Conservation (phyloP, 805 yeast genomes). For the Hanseniaspora vineae region DNA sequence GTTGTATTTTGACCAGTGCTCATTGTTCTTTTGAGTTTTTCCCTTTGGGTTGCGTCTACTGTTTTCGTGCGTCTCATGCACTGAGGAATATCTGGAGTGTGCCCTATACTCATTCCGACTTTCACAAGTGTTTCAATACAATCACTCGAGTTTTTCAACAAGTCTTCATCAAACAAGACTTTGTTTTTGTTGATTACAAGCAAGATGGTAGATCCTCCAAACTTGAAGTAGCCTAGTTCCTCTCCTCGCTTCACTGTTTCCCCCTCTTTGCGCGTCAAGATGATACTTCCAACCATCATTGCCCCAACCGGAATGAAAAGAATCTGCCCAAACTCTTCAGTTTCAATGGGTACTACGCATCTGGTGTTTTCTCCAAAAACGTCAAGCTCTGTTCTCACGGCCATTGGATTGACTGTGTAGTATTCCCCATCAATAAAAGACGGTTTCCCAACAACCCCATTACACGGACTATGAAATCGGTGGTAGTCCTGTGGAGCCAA, state of each 20-base stretch:
- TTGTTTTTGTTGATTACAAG: slow-evolving; percentile 41
- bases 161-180: slow-evolving; percentile 60
- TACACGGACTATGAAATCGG: slow-evolving; percentile 80
- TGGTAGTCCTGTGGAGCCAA: slow-evolving; percentile 97
- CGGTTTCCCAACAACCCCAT: slow-evolving; percentile 57
- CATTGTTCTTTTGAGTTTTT: slow-evolving; percentile 18
- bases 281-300: slow-evolving; percentile 95
- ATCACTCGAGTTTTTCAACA: slow-evolving; percentile 50
- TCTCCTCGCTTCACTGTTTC: slow-evolving; percentile 52
- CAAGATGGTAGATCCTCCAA: slow-evolving; percentile 87
- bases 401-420: slow-evolving; percentile 97
- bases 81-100: slow-evolving; percentile 38
- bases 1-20: slow-evolving; percentile 8
- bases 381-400: slow-evolving; percentile 73
- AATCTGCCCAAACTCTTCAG: slow-evolving; percentile 66
- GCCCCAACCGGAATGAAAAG: slow-evolving; percentile 84
- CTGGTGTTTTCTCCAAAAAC: slow-evolving; percentile 89
- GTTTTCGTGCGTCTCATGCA: slow-evolving; percentile 33
- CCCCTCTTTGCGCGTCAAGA: slow-evolving; percentile 54
- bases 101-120: slow-evolving; percentile 91
- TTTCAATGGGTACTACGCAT: slow-evolving; percentile 61
- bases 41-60: slow-evolving; percentile 14
- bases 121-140: slow-evolving; percentile 72
- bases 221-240: slow-evolving; percentile 88
- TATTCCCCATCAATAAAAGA: slow-evolving; percentile 74